Base-by-base conservation (phyloP, 768 basidiomycete genomes). In the Suillus subaureus region DNA sequence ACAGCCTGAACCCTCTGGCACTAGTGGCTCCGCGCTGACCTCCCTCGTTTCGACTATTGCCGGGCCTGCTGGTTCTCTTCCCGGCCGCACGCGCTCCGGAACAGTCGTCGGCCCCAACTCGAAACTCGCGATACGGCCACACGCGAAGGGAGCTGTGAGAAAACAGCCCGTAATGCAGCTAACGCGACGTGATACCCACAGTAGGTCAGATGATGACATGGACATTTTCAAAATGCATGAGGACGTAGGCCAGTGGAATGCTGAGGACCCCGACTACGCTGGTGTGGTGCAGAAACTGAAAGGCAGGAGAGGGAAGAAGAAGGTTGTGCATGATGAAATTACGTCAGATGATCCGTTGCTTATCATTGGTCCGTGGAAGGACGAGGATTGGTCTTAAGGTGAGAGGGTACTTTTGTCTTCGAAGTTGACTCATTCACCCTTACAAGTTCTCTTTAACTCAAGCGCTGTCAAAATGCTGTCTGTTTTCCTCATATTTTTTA, bases 51-150 rank as follows among this genome's bases (percentile, higher is more conserved):
- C 15, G 8, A 35, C 58, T 0, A 35, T 58, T 28, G 43, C 64
- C 9, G 61, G 51, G 11, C 64, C 64, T 35, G 57, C 58, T 37
- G 40, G 39, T 23, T 62, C 60, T 21, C 33, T 26, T 5, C 67
- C 68, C 43, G 72, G 73, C 16, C 79, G 85, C 11, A 82, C 83
- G 11, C 80, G 84, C 55, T 85, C 84, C 58, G 85, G 83, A 3
- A 85, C 85, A 4, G 72, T 85, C 42, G 77, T 82, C 42, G 78
- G 77, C 15, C 72, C 70, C 3, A 62, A 68, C 62, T 76, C 76
- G 45, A 69, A 64, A 37, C 64, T 76, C 16, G 76, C 63, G 8
- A 64, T 67, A 56, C 31, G 51, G 5, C 39, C 55, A 4, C 28
- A 13, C 13, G 54, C 31, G n/a, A 63, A 11, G 16, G 63, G 23